These are phyloP conservation scores for Fusarium tuaranense DNA, from an alignment of 2,329 filamentous ascomycete genomes.

Conservation along the genomic window DNA sequence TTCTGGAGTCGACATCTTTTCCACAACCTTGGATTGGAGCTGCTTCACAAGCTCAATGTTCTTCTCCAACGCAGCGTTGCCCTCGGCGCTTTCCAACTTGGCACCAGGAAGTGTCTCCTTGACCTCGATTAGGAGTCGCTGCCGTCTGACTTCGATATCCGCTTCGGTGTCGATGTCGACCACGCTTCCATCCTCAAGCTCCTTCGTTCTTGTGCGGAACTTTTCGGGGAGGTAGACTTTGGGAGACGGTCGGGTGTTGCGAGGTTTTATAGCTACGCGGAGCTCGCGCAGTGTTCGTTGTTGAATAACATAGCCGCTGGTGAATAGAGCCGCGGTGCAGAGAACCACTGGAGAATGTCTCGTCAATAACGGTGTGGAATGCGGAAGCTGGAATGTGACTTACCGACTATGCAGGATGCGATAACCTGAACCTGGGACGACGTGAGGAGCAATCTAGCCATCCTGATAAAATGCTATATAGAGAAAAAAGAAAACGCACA, in stretches of 20 bases:
- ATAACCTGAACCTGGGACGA: constrained; percentile 78
- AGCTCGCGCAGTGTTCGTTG: constrained; percentile 86
- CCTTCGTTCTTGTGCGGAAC: constrained; percentile 59
- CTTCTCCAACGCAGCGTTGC: constrained; percentile 31
- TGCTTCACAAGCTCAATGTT: constrained; percentile 49
- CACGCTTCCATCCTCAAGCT: constrained; percentile 60
- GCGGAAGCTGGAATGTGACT: constrained; percentile 41
- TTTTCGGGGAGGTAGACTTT: constrained; percentile 64
- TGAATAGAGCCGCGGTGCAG: constrained; percentile 85
- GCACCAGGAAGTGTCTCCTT: constrained; percentile 46
- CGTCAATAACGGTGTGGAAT: constrained; percentile 33
- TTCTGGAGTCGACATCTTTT: constrained; percentile 48
- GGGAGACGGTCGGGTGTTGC: constrained; percentile 56
- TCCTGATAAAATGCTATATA: constrained; percentile 19
- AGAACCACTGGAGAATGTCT: constrained; percentile 67
- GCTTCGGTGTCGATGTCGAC: constrained; percentile 54
- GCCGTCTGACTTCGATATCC: constrained; percentile 44
- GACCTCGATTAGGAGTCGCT: constrained; percentile 50
- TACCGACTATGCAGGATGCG: constrained; percentile 73
- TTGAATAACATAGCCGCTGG: constrained; percentile 88
- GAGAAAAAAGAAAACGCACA: not conserved
- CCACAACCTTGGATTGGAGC: constrained; percentile 47
- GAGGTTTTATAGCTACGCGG: constrained; percentile 74
- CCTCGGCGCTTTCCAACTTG: constrained; percentile 22
- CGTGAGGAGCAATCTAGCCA: constrained; percentile 69